Percentiles rank a stretch among this genome's conserved stretches.
Conservation (phyloP, 306 rosid genomes). For the Pterocarpus santalinus region DNA sequence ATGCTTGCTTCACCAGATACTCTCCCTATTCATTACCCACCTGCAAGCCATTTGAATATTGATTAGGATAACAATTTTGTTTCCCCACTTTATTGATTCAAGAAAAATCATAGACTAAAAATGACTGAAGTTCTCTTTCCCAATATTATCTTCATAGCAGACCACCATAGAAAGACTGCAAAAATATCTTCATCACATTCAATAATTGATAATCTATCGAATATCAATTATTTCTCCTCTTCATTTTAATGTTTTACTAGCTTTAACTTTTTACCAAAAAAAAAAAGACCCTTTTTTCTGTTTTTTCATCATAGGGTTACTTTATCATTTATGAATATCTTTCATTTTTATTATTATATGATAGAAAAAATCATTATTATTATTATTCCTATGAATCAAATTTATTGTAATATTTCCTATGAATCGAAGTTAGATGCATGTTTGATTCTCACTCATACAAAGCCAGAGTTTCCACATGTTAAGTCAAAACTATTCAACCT, state of each 20-base stretch:
- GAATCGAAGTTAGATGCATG: neutral
- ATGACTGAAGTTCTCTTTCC: conserved; percentile 1
- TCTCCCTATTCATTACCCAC: conserved; percentile 37
- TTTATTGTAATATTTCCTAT: neutral
- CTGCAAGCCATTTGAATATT: conserved; percentile 45
- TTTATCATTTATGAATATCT: neutral
- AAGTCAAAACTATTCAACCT: conserved; percentile 19
- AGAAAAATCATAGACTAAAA: neutral
- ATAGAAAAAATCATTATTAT: neutral
- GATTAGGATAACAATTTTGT: conserved; percentile 15
- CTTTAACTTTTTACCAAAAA: neutral
- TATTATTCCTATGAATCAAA: neutral
- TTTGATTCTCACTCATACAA: conserved; percentile 18
- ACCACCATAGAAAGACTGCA: conserved; percentile 26
- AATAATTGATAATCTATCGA: neutral
- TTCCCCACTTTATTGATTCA: conserved; percentile 22
- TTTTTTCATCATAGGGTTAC: neutral
- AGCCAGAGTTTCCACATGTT: conserved; percentile 17
- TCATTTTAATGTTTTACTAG: neutral
- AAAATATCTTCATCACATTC: conserved; percentile 22
- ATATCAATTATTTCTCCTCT: conserved; percentile 8
- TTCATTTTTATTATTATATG: neutral
- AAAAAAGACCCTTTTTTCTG: neutral
- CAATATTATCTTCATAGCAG: conserved; percentile 27
- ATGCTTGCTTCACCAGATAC: conserved; percentile 30